phyloP scores from a whole-genome alignment of 2,329 filamentous ascomycete species.

The Fusarium sp. region DNA sequence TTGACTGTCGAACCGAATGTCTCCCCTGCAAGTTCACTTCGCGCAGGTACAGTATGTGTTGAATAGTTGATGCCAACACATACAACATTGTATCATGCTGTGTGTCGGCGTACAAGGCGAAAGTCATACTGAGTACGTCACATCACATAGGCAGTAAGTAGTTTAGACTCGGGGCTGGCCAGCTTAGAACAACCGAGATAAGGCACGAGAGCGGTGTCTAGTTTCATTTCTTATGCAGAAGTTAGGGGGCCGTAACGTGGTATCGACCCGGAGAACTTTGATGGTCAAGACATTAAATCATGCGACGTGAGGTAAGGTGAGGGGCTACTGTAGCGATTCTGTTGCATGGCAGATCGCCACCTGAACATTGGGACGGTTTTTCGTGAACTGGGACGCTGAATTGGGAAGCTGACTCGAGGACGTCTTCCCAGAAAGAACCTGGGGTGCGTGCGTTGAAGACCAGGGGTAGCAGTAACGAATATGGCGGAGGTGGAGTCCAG shows the following conservation, averaged over 20 bases:
- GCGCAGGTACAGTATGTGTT: not conserved
- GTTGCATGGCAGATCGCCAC: conserved; percentile 37
- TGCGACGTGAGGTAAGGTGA: conserved; percentile 31
- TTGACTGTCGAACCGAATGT: not conserved
- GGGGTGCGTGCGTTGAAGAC: conserved; percentile 33
- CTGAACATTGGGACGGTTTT: conserved; percentile 15
- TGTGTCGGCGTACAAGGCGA: conserved; percentile 5
- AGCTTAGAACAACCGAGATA: conserved; percentile 37
- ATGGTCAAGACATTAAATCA: conserved; percentile 27
- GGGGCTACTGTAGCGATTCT: conserved; percentile 13
- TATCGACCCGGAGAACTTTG: conserved; percentile 19
- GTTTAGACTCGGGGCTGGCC: conserved; percentile 16
- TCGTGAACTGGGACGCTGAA: conserved; percentile 19
- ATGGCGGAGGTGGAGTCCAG: conserved; percentile 35
- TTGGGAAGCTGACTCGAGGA: conserved; percentile 36
- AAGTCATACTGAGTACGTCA: conserved; percentile 1
- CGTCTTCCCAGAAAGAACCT: conserved; percentile 26
- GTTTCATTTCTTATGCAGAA: conserved; percentile 36
- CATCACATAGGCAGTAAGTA: conserved; percentile 1
- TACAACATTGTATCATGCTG: conserved; percentile 8
- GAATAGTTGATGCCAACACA: conserved; percentile 19
- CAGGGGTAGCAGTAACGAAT: conserved; percentile 15
- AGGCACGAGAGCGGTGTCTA: conserved; percentile 31
- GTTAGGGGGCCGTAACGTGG: conserved; percentile 18
- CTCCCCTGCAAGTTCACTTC: not conserved